These are phyloP conservation scores for Macrolepiota dolichaula DNA, from an alignment of 768 basidiomycete genomes.

Conservation along the genomic window DNA sequence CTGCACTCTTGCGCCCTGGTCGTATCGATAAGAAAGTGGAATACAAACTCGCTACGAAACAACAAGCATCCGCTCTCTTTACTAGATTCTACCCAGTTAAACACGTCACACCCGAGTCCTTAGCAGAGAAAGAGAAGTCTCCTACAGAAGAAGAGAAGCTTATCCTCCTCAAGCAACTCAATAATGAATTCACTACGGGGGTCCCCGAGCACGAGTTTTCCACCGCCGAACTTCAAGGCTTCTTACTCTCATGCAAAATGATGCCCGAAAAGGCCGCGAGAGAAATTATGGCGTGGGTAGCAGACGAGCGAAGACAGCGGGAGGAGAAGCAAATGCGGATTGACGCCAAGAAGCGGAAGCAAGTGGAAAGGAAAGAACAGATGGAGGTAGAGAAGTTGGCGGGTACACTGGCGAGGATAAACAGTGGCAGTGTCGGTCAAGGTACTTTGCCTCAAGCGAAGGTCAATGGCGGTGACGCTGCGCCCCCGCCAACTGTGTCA, in stretches of 20 bases:
- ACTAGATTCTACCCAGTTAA: slow-evolving; percentile 43
- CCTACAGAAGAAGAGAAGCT: slow-evolving; percentile 3
- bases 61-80: slow-evolving; percentile 48
- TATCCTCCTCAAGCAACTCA: slow-evolving; percentile 26
- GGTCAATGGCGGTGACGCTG: background rate
- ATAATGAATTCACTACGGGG: slow-evolving; percentile 33
- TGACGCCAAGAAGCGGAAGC: slow-evolving; percentile 25
- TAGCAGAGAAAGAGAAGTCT: slow-evolving; percentile 14
- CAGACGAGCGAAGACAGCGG: slow-evolving; percentile 29
- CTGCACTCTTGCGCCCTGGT: slow-evolving; percentile 54
- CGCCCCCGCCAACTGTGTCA: background rate
- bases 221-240: slow-evolving; percentile 61
- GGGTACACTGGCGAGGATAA: slow-evolving; percentile 20
- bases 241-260: slow-evolving; percentile 43
- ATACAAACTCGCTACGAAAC: slow-evolving; percentile 44
- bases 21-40: slow-evolving; percentile 52
- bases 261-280: slow-evolving; percentile 31
- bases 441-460: background rate
- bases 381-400: slow-evolving; percentile 22
- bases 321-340: slow-evolving; percentile 31
- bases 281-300: slow-evolving; percentile 40
- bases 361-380: slow-evolving; percentile 22
- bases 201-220: slow-evolving; percentile 50
- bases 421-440: slow-evolving; percentile 11
- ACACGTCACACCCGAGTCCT: slow-evolving; percentile 17